These are phyloP conservation scores for Epicoccum sorghinum DNA, from an alignment of 2,329 filamentous ascomycete genomes.

Conservation along the genomic window DNA sequence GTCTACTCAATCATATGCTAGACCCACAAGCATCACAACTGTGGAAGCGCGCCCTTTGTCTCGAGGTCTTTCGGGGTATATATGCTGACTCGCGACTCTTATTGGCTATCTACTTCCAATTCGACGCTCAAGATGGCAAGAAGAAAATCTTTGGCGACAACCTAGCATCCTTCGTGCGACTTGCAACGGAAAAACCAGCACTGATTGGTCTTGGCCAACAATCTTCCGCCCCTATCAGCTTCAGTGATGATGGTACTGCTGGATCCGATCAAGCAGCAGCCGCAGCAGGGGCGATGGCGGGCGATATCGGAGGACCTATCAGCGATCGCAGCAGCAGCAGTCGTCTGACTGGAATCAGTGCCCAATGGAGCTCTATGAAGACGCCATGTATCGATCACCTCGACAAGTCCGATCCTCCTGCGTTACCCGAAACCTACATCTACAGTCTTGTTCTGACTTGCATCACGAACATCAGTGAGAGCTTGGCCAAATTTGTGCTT, in stretches of 20 bases:
- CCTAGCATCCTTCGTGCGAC: slow-evolving; percentile 85
- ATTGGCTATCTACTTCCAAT: slow-evolving; percentile 78
- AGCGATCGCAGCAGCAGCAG: slow-evolving; percentile 65
- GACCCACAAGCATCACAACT: slow-evolving; percentile 78
- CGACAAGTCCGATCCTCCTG: slow-evolving; percentile 85
- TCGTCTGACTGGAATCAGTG: slow-evolving; percentile 77
- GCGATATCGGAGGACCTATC: slow-evolving; percentile 77
- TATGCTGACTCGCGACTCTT: slow-evolving; percentile 82
- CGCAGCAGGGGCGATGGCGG: slow-evolving; percentile 84
- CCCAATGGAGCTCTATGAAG: slow-evolving; percentile 86
- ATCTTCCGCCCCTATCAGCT: slow-evolving; percentile 77
- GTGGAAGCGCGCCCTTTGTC: slow-evolving; percentile 89
- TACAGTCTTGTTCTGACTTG: slow-evolving; percentile 89
- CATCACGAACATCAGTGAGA: slow-evolving; percentile 88
- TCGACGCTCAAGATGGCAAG: slow-evolving; percentile 74
- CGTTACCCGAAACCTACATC: slow-evolving; percentile 88
- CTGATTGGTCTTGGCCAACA: slow-evolving; percentile 89
- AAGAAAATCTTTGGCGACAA: slow-evolving; percentile 81
- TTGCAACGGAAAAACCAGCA: slow-evolving; percentile 87
- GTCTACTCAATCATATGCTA: slow-evolving; percentile 81
- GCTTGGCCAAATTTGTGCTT: slow-evolving; percentile 89
- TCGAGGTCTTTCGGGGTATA: slow-evolving; percentile 87
- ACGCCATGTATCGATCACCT: slow-evolving; percentile 92
- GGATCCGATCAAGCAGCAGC: slow-evolving; percentile 84
- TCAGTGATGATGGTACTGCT: slow-evolving; percentile 61